These are phyloP conservation scores for Rosa lucieae DNA, from an alignment of 306 rosid species.

Conservation along the genomic window DNA sequence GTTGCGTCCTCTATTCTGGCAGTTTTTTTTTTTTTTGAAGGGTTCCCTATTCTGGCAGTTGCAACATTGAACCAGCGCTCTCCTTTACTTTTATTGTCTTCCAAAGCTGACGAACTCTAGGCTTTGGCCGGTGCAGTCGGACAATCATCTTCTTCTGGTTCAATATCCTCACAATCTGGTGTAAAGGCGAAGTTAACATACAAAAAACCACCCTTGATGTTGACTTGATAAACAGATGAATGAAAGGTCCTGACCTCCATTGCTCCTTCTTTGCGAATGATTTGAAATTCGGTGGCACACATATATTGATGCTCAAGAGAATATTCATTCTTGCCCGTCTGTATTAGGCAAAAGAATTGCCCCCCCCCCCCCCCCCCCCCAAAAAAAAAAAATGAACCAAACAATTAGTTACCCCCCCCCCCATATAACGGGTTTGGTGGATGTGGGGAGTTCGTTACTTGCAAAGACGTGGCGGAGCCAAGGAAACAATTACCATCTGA, in stretches of 20 bases:
- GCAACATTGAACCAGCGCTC: too few relatives aligned
- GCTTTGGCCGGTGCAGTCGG: neutral
- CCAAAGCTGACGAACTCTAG: too few relatives aligned
- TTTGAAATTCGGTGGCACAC: neutral
- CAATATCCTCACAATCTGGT: neutral
- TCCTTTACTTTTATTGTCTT: too few relatives aligned
- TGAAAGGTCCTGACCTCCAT: neutral
- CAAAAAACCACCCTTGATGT: neutral
- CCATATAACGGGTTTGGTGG: neutral
- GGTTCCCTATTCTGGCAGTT: too few relatives aligned
- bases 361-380: neutral
- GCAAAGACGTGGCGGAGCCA: neutral
- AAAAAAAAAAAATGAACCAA: neutral
- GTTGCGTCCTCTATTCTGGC: too few relatives aligned
- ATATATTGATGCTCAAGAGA: neutral
- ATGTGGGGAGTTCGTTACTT: neutral
- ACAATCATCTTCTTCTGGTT: neutral
- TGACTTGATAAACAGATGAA: neutral
- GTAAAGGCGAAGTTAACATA: neutral
- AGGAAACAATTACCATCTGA: neutral
- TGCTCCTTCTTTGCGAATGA: neutral
- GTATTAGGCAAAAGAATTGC: neutral
- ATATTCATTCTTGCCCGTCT: neutral
- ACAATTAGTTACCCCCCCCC: neutral
- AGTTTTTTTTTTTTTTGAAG: too few relatives aligned